Evolutionary conservation across 805 yeast genomes (phyloP).

Genomic region (Wickerhamomyces chaumierensis): DNA sequence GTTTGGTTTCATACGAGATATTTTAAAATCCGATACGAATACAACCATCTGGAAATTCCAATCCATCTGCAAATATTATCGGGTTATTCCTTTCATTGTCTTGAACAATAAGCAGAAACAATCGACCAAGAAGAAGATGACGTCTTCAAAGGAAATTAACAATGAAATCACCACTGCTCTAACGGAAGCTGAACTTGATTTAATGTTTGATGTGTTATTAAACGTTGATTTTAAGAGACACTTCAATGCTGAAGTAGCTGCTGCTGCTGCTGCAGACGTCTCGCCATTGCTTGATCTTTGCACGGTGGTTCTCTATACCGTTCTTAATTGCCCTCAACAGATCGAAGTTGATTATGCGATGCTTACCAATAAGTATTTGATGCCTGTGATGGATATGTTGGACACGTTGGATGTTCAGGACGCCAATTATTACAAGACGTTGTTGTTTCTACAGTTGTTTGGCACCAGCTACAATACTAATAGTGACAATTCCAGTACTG

Average conservation of each 20-base stretch:
- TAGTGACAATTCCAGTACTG: too few species aligned
- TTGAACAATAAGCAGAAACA: too few species aligned
- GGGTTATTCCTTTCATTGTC: slow-evolving; percentile 3
- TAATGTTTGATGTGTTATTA: slow-evolving; percentile 5
- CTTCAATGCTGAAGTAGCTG: not conserved
- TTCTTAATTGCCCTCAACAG: slow-evolving; percentile 5
- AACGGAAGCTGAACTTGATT: too few species aligned
- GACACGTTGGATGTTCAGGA: not conserved
- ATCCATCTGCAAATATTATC: not conserved
- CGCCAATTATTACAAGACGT: not conserved
- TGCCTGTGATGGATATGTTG: slow-evolving; percentile 1
- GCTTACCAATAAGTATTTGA: not conserved
- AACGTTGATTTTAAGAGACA: not conserved
- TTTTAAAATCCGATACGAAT: not conserved
- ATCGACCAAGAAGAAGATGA: too few species aligned
- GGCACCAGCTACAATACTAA: too few species aligned
- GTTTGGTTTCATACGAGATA: not conserved
- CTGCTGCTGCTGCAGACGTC: not conserved
- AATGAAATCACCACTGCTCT: too few species aligned
- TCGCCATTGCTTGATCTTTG: not conserved
- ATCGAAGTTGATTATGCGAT: not conserved
- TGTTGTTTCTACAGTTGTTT: slow-evolving; percentile 2
- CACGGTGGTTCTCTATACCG: slow-evolving; percentile 1
- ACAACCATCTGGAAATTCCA: slow-evolving; percentile 3
- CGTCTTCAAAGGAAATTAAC: too few species aligned